Percentiles rank a stretch among this genome's conserved stretches.
Evolutionary conservation across 768 basidiomycete species (phyloP).

Genomic region (Termitomyces heimii): DNA sequence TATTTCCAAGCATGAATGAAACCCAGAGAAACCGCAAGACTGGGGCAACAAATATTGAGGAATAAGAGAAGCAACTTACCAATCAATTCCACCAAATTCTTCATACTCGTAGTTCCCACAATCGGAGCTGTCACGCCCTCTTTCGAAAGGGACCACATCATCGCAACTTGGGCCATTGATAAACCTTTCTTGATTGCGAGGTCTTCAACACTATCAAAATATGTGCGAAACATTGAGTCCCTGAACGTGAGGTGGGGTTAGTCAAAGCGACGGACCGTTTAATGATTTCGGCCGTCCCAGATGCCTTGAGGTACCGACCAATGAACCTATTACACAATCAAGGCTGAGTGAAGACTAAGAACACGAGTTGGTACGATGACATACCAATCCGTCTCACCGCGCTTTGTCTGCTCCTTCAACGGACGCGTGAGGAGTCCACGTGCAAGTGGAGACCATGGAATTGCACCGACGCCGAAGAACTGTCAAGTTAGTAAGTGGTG

Average conservation of each 20-base stretch:
- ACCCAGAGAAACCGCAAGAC: neutral
- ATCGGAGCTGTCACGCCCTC: constrained; percentile 53
- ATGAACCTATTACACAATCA: constrained; percentile 13
- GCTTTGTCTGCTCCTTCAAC: constrained; percentile 28
- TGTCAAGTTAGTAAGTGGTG: constrained; percentile 10
- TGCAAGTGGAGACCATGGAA: constrained; percentile 56
- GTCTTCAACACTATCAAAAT: constrained; percentile 41
- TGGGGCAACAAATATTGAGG: neutral
- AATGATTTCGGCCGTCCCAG: constrained; percentile 28
- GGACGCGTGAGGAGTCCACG: constrained; percentile 45
- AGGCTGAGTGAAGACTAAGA: neutral
- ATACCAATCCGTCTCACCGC: constrained; percentile 32
- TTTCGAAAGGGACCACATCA: constrained; percentile 46
- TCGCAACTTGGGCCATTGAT: constrained; percentile 52
- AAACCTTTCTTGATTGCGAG: constrained; percentile 45
- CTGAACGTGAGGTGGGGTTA: neutral
- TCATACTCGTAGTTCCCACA: constrained; percentile 45
- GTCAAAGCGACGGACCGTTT: constrained; percentile 22
- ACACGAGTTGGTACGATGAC: neutral
- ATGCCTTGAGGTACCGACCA: constrained; percentile 17
- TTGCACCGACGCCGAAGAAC: constrained; percentile 48
- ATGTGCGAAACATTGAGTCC: neutral
- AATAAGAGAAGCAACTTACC: constrained; percentile 20
- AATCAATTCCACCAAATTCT: constrained; percentile 47
- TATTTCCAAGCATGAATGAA: neutral